Percentiles rank a stretch among this genome's conserved stretches.
Conservation (phyloP, 305 asterid genomes). For the Ruellia speciosa region DNA sequence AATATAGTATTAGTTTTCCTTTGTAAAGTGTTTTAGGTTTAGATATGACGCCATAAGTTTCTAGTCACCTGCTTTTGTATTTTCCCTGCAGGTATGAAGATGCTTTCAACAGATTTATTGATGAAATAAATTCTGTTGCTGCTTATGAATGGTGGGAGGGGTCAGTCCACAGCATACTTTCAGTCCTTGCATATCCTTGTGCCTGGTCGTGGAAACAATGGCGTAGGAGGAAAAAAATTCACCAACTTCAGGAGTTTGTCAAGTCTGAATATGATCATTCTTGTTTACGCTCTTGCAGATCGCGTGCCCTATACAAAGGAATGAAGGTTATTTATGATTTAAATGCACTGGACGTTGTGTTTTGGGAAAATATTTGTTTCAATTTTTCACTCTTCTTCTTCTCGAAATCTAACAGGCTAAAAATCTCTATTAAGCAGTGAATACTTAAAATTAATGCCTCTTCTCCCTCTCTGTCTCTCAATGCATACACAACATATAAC, state of each 20-base stretch:
- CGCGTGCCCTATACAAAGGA: slow-evolving; percentile 94
- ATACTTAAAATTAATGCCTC: too few species aligned
- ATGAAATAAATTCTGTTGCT: slow-evolving; percentile 85
- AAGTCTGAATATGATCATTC: slow-evolving; percentile 94
- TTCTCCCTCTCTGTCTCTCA: too few species aligned
- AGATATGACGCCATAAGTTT: neutral
- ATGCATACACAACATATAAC: too few species aligned
- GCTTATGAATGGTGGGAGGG: slow-evolving; percentile 99
- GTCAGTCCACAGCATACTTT: slow-evolving; percentile 90
- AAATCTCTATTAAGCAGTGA: too few species aligned
- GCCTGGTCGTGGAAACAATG: slow-evolving; percentile 99
- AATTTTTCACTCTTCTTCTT: neutral
- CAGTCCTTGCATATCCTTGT: slow-evolving; percentile 88
- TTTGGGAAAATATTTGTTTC: slow-evolving; percentile 1
- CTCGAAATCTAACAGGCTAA: neutral
- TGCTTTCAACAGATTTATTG: slow-evolving; percentile 92
- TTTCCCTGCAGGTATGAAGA: slow-evolving; percentile 75
- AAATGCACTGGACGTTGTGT: slow-evolving; percentile 15
- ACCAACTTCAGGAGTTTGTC: slow-evolving; percentile 82
- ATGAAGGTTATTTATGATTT: slow-evolving; percentile 61
- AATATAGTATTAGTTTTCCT: slow-evolving; percentile 3
- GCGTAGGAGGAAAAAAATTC: slow-evolving; percentile 89
- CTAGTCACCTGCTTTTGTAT: slow-evolving; percentile 18
- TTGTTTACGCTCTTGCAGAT: slow-evolving; percentile 88
- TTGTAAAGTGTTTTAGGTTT: neutral